Conservation (phyloP, 306 rosid genomes). For the Dalbergia cochinchinensis region DNA sequence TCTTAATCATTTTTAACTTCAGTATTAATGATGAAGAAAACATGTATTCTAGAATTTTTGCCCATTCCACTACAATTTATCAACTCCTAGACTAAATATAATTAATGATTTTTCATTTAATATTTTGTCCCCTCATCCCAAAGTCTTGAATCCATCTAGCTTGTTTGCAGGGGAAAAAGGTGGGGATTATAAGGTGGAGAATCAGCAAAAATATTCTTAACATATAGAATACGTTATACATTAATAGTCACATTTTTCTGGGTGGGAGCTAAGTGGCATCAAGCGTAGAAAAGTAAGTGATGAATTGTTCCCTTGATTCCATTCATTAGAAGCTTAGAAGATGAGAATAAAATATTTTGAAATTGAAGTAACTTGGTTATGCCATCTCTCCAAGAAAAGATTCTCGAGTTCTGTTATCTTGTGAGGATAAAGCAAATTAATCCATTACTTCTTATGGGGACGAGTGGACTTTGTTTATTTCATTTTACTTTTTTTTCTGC, state of each 20-base stretch:
- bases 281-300: constrained; percentile 41
- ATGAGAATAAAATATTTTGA: constrained; percentile 51
- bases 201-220: constrained; percentile 39
- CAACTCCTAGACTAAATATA: neutral
- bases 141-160: constrained; percentile 34
- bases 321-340: constrained; percentile 52
- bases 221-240: neutral
- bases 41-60: neutral
- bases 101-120: constrained; percentile 5
- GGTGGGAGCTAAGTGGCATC: constrained; percentile 48
- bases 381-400: constrained; percentile 52
- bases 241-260: constrained; percentile 42
- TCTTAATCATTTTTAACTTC: neutral
- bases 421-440: constrained; percentile 50
- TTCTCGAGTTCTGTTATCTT: constrained; percentile 53
- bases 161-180: constrained; percentile 4
- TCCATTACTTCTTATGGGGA: constrained; percentile 45
- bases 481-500: constrained; percentile 26
- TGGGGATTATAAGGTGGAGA: constrained; percentile 19
- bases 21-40: neutral
- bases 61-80: neutral
- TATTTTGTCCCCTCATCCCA: neutral
- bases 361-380: constrained; percentile 46
- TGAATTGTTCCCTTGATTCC: constrained; percentile 76
- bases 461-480: constrained; percentile 46